Percentiles rank a stretch among this genome's conserved stretches.
Evolutionary conservation across 2,329 filamentous ascomycete genomes (phyloP).

Genomic region (Cryphonectria japonica): DNA sequence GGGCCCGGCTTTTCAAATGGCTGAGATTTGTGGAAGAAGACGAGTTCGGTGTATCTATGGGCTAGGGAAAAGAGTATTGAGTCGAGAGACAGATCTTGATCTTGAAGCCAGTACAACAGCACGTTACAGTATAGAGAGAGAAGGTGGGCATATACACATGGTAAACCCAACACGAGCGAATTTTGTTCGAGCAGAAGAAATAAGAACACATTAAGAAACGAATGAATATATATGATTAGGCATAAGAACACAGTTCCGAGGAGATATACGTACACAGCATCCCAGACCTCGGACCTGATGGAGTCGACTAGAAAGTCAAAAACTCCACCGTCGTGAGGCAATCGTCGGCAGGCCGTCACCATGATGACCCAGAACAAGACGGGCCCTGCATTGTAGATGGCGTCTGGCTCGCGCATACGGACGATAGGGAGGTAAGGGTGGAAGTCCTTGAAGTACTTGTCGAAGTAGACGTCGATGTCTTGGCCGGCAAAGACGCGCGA

Average conservation of each 20-base stretch:
- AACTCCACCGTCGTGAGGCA: slow-evolving; percentile 47
- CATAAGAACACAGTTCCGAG: background rate
- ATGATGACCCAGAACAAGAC: slow-evolving; percentile 61
- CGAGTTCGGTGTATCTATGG: too few relatives aligned
- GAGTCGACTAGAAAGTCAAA: slow-evolving; percentile 52
- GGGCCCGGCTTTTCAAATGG: background rate
- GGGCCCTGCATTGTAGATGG: slow-evolving; percentile 51
- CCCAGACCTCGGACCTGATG: slow-evolving; percentile 51
- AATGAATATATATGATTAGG: background rate
- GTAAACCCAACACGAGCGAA: too few relatives aligned
- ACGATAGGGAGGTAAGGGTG: slow-evolving; percentile 58
- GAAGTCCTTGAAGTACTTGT: slow-evolving; percentile 57
- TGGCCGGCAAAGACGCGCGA: slow-evolving; percentile 54
- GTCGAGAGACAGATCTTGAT: too few relatives aligned
- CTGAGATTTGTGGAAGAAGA: background rate
- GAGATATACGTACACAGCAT: slow-evolving; percentile 36
- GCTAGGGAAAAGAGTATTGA: too few relatives aligned
- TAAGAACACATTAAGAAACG: too few relatives aligned
- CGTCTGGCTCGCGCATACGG: slow-evolving; percentile 53
- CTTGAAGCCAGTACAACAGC: too few relatives aligned
- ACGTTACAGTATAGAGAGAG: too few relatives aligned
- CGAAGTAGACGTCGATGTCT: slow-evolving; percentile 60
- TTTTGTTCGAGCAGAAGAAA: too few relatives aligned
- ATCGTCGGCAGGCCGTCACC: slow-evolving; percentile 53
- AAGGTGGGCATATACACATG: too few relatives aligned